phyloP scores from a whole-genome alignment of 352 stramenopile species.

The Pythium angustatum region DNA sequence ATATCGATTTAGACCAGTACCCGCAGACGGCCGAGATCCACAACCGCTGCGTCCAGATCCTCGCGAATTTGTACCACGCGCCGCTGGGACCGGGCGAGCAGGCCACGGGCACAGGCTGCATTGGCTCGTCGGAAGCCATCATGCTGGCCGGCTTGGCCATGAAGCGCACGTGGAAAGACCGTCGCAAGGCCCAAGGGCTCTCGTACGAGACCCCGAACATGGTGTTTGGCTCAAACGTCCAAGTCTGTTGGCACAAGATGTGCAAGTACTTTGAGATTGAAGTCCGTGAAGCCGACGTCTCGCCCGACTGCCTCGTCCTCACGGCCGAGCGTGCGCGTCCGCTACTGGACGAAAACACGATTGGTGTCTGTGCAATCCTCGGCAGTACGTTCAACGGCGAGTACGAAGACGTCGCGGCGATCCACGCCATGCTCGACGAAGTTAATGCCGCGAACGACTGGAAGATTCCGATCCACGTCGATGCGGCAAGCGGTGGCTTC shows the following conservation, averaged over 20 bases:
- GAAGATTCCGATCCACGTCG: conserved; percentile 89
- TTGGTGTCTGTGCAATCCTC: conserved; percentile 90
- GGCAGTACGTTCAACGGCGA: conserved; percentile 93
- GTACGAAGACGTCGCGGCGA: conserved; percentile 91
- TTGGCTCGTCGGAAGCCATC: conserved; percentile 92
- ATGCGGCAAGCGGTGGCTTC: conserved; percentile 91
- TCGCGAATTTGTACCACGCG: conserved; percentile 90
- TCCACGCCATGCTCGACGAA: conserved; percentile 85
- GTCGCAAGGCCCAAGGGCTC: conserved; percentile 73
- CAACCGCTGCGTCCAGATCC: conserved; percentile 92
- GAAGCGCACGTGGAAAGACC: conserved; percentile 91
- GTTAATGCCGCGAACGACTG: conserved; percentile 87
- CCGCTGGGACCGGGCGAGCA: conserved; percentile 54
- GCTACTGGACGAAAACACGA: conserved; percentile 92
- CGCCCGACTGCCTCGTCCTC: conserved; percentile 80
- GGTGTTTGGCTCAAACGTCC: conserved; percentile 91
- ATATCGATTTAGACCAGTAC: conserved; percentile 93
- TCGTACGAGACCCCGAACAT: conserved; percentile 90
- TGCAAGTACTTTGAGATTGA: conserved; percentile 95
- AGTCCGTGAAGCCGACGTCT: conserved; percentile 86
- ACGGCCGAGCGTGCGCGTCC: conserved; percentile 73
- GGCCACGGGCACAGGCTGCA: conserved; percentile 85
- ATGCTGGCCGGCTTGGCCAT: conserved; percentile 90
- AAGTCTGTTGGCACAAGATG: conserved; percentile 95
- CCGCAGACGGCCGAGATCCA: conserved; percentile 92